A percentile compares a stretch with the other conserved stretches of the same genome.
Conservation (phyloP, 495 filamentous ascomycete species). For the Hypoxylon crocopeplum region DNA sequence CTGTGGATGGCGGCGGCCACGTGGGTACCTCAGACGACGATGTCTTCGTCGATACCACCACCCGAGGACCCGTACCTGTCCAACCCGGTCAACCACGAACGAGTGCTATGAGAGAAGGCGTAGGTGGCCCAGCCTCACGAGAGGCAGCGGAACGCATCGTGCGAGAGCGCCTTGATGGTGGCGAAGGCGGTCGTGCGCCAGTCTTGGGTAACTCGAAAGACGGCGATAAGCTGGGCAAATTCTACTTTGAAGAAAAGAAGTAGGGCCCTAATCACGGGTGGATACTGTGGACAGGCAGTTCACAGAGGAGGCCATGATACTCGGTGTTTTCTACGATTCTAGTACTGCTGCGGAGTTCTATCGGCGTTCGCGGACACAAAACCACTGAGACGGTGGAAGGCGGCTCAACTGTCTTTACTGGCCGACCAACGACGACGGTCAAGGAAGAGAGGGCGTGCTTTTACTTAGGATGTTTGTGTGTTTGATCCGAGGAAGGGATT, state of each 20-base stretch:
- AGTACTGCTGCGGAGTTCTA: conserved; percentile 12
- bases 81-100: conserved; percentile 37
- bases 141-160: conserved; percentile 63
- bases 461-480: neutral
- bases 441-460: neutral
- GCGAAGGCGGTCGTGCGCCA: conserved; percentile 43
- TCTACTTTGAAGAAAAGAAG: conserved; percentile 61
- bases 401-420: conserved; percentile 6
- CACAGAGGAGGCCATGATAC: too few species aligned
- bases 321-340: neutral
- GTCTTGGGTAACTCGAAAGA: conserved; percentile 49
- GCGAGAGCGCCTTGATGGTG: conserved; percentile 55
- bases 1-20: conserved; percentile 43
- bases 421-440: neutral
- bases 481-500: neutral
- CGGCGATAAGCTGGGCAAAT: conserved; percentile 55
- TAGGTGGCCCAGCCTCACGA: conserved; percentile 40
- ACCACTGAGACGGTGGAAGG: conserved; percentile 8
- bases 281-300: neutral
- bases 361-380: conserved; percentile 21
- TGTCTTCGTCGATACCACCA: conserved; percentile 54
- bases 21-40: conserved; percentile 43
- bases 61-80: conserved; percentile 48
- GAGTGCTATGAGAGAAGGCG: conserved; percentile 45
- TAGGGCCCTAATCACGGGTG: conserved; percentile 13